Evolutionary conservation across 768 basidiomycete genomes (phyloP).

Genomic region (Boletellus emodensis): DNA sequence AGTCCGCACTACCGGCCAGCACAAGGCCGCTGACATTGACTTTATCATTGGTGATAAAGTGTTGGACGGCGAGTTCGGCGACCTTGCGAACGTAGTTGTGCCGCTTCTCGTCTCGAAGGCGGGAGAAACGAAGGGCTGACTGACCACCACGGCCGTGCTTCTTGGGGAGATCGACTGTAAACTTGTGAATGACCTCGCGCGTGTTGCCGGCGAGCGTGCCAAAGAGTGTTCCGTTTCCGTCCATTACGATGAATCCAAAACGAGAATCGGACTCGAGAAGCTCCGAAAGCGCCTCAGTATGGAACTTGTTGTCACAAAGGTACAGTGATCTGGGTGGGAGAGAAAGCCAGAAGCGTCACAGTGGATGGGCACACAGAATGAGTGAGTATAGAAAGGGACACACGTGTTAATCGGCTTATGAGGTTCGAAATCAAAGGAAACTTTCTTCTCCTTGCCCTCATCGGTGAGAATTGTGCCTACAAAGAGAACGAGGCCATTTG

Average conservation of each 20-base stretch:
- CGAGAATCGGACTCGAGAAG: conserved; percentile 95
- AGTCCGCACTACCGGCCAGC: conserved; percentile 94
- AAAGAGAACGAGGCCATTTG: conserved; percentile 95
- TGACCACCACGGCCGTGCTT: conserved; percentile 99
- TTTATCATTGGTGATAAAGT: conserved; percentile 97
- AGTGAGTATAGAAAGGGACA: conserved; percentile 25
- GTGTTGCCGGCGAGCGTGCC: conserved; percentile 96
- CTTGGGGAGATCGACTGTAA: conserved; percentile 98
- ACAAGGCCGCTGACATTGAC: conserved; percentile 97
- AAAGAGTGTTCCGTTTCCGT: conserved; percentile 95
- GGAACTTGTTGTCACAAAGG: conserved; percentile 99
- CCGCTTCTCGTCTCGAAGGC: conserved; percentile 97
- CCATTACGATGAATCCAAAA: conserved; percentile 99
- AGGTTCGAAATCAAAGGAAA: conserved; percentile 97
- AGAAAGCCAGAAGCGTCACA: neutral
- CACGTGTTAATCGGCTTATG: conserved; percentile 99
- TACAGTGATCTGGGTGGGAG: conserved; percentile 73
- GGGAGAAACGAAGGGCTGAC: conserved; percentile 98
- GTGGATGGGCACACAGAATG: neutral
- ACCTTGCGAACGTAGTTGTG: conserved; percentile 99
- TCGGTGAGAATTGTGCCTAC: conserved; percentile 98
- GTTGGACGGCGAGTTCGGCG: conserved; percentile 93
- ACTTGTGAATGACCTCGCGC: conserved; percentile 95
- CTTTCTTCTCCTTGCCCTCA: conserved; percentile 99
- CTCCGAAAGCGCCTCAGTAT: conserved; percentile 95